Base-by-base conservation (phyloP, 257 asterid genomes). In the Salvia hispanica region DNA sequence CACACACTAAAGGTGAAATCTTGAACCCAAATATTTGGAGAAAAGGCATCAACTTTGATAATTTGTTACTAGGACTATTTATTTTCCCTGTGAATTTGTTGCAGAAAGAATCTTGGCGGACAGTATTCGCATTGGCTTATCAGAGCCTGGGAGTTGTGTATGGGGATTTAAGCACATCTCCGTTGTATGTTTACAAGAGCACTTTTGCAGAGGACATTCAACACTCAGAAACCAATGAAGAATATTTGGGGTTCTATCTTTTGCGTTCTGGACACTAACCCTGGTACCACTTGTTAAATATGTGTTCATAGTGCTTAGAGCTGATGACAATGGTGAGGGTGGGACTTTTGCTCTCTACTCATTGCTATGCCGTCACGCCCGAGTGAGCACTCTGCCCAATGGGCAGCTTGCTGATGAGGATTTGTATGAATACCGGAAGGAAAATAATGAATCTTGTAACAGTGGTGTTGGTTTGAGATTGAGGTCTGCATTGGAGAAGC, bases 241-340 rank as follows among this genome's bases (percentile, higher is more conserved):
- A 92, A 92, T 93, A 39, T 93, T 31, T 65, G 98, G 98, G 11
- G 98, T 88, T 47, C 43, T 93, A 11, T 93, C 97, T 4, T 86
- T 93, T 69, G 84, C 90, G 4, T 93, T 93, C 74, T 93, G 98
- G 98, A 88, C 97, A 6, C 76, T 93, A 56, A 93, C 98, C 13
- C 72, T 93, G 34, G 88, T 93, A 9, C 97, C 98, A 8, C 82
- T 92, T 51, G 79, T 90, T 13, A 92, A 92, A 37, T 92, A 92
- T 73, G 96, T 90, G 46, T 81, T 92, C 72, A 78, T 92, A 52
- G 98, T 92, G 15, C 88, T 92, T 50, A 62, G 94, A 82, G 98
- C 97, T 59, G 96, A 85, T 62, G 98, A 93, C 53, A 93, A 93
- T 79, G 98, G 98, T 5, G 98, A 93, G 81, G 98, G 98, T 18